These are phyloP conservation scores for Nakataea oryzae DNA, from an alignment of 2,329 filamentous ascomycete genomes.

Conservation along the genomic window DNA sequence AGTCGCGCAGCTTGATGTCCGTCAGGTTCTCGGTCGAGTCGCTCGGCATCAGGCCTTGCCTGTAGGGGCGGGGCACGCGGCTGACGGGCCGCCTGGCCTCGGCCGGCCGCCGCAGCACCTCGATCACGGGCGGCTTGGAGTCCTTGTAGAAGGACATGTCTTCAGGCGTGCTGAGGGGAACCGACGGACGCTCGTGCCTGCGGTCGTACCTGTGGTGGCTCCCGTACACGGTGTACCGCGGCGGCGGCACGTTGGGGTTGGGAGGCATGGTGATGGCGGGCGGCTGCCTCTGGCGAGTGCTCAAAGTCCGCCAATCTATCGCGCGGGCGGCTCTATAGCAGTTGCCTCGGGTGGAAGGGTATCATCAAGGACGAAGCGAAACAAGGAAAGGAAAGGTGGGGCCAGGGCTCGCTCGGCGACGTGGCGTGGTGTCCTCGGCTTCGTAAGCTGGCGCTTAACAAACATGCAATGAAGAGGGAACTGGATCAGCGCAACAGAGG, in stretches of 20 bases:
- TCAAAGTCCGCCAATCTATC: too few species aligned
- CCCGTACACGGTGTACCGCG: background rate
- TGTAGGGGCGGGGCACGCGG: background rate
- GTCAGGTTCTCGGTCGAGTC: slow-evolving; percentile 13
- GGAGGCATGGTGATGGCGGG: background rate
- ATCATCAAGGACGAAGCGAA: background rate
- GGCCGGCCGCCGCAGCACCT: background rate
- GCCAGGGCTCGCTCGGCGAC: too few species aligned
- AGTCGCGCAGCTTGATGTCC: slow-evolving; percentile 5
- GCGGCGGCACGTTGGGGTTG: too few species aligned
- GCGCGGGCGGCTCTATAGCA: background rate
- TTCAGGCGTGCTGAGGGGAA: background rate
- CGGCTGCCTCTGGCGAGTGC: too few species aligned
- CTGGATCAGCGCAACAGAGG: background rate
- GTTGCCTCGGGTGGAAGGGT: background rate
- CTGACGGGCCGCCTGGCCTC: background rate
- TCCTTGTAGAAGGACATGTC: background rate
- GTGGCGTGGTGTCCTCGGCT: background rate
- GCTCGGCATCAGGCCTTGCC: slow-evolving; percentile 2
- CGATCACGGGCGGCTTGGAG: background rate
- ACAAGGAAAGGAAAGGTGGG: background rate
- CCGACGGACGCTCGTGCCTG: background rate
- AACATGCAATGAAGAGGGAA: background rate
- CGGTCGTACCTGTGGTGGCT: background rate
- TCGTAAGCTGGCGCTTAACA: too few species aligned